These are phyloP conservation scores for Cryomyces minteri DNA, from an alignment of 495 filamentous ascomycete species.

Conservation along the genomic window DNA sequence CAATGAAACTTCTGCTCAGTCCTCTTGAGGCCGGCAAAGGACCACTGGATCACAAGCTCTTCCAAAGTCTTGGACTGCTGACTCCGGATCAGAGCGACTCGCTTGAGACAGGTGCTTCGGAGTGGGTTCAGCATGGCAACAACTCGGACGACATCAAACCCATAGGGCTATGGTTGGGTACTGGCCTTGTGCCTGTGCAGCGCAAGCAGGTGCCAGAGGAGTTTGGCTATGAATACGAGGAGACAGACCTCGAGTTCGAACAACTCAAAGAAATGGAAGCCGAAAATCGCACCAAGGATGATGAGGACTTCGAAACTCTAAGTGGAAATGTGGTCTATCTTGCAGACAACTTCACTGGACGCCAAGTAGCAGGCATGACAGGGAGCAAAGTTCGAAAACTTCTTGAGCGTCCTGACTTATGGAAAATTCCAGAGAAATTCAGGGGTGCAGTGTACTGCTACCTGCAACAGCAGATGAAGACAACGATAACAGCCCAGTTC, in stretches of 20 bases:
- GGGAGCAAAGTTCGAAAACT: slow-evolving; percentile 18
- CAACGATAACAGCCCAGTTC: slow-evolving; percentile 23
- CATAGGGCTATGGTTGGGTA: slow-evolving; percentile 45
- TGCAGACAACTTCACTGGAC: slow-evolving; percentile 29
- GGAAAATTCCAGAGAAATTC: slow-evolving; percentile 29
- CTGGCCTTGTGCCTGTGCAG: slow-evolving; percentile 23
- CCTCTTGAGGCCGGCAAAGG: slow-evolving; percentile 14
- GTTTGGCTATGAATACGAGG: slow-evolving; percentile 36
- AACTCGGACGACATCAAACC: slow-evolving; percentile 20
- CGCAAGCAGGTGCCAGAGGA: slow-evolving; percentile 22
- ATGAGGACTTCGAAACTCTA: slow-evolving; percentile 36
- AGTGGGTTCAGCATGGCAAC: slow-evolving; percentile 27
- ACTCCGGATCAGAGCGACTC: slow-evolving; percentile 39
- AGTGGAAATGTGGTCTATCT: slow-evolving; percentile 29
- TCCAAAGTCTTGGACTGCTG: slow-evolving; percentile 38
- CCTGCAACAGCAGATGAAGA: slow-evolving; percentile 28
- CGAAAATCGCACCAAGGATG: slow-evolving; percentile 29
- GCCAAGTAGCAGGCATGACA: slow-evolving; percentile 1
- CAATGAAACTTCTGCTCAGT: slow-evolving; percentile 28
- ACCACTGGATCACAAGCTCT: slow-evolving; percentile 25
- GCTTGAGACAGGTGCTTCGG: slow-evolving; percentile 32
- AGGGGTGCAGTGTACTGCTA: slow-evolving; percentile 43
- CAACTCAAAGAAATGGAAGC: slow-evolving; percentile 45
- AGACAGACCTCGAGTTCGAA: slow-evolving; percentile 47
- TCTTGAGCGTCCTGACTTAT: slow-evolving; percentile 30